Base-by-base conservation (phyloP, 345 rosid genomes). In the Hypericum perforatum region DNA sequence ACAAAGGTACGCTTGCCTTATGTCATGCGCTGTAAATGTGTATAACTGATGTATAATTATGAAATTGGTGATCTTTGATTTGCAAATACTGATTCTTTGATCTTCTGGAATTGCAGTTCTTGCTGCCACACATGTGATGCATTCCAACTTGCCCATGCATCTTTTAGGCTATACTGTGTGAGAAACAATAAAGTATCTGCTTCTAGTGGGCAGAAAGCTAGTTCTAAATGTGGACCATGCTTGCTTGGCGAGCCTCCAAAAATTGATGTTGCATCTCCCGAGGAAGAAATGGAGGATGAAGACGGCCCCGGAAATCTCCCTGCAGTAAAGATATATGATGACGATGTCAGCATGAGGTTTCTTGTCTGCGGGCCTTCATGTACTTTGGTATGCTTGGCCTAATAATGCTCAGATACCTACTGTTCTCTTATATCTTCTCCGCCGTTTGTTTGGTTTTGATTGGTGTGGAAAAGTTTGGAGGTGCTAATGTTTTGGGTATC, bases 181-280 rank as follows among this genome's bases (percentile, higher is more conserved):
- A 58, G 71, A 53, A 76, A 73, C 73, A 63, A 58, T 53, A 67
- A 58, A 42, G 37, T 39, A 5, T 7, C 69, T 60, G 14, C 86
- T 51, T 75, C 79, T 14, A 60, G 73, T 62, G 64, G 45, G 71
- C 73, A 60, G 67, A 80, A 75, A 62, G 50, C 64, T 49, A 63
- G 77, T 59, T 41, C 66, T 66, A 73, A 76, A 70, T 66, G 70
- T 42, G 94, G 86, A 16, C 97, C 94, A 8, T 50, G 40, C 50
- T 66, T 94, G 75, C 85, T 89, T n/a, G 99, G 99, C 46, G 99
- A 86, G 38, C 79, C 82, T 64, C 95, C 95, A 37, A 88, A 77
- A 77, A 84, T 85, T 56, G 95, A 86, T 62, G 67, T 80, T 63
- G 48, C 76, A 66, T 57, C 62, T 14, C 82, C 87, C 0, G 95